Percentiles rank a stretch among this genome's conserved stretches.
phyloP scores from a whole-genome alignment of 1,139 yeast genomes.

The Debaryomyces robertsiae region DNA sequence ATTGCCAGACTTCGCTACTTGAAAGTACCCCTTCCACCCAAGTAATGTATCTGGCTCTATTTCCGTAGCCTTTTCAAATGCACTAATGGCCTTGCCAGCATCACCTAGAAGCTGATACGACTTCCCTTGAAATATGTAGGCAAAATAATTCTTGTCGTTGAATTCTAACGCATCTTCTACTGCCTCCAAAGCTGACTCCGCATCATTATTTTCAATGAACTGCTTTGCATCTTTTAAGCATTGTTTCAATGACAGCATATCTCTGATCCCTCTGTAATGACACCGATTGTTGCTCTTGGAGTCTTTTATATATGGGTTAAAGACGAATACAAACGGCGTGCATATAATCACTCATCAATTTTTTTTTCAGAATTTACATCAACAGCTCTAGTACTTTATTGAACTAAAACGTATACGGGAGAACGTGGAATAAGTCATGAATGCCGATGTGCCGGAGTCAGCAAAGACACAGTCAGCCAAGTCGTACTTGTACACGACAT shows the following conservation, averaged over 20 bases:
- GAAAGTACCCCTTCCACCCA: conserved; percentile 84
- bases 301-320: not conserved
- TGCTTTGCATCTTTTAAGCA: conserved; percentile 60
- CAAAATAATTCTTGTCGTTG: conserved; percentile 65
- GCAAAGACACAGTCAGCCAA: conserved; percentile 60
- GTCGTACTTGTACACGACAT: conserved; percentile 55
- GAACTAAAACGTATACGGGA: not conserved
- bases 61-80: conserved; percentile 56
- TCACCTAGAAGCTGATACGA: conserved; percentile 49
- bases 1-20: conserved; percentile 35
- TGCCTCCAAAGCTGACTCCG: conserved; percentile 56
- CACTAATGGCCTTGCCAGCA: conserved; percentile 43
- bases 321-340: not conserved
- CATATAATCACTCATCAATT: conserved; percentile 3
- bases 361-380: conserved; percentile 8
- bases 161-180: conserved; percentile 52
- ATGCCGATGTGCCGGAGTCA: conserved; percentile 21
- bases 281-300: not conserved
- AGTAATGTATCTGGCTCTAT: conserved; percentile 56
- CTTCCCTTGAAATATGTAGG: conserved; percentile 65
- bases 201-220: conserved; percentile 59
- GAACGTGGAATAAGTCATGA: conserved; percentile 17
- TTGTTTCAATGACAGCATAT: conserved; percentile 38
- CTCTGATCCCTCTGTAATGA: not conserved
- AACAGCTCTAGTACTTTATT: not conserved